phyloP scores from a whole-genome alignment of 768 basidiomycete genomes.

The Cytidiella melzeri region DNA sequence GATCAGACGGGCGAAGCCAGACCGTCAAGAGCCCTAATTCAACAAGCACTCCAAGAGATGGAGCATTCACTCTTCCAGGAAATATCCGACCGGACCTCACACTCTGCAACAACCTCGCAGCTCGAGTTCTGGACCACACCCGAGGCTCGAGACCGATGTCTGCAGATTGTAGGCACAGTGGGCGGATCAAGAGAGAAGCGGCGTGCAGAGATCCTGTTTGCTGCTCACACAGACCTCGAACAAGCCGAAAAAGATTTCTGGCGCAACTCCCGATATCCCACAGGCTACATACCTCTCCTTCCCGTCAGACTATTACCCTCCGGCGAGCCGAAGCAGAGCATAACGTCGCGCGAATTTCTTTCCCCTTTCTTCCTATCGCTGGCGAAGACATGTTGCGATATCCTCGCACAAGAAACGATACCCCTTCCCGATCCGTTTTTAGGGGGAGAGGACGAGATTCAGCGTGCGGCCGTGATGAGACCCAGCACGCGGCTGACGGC shows the following conservation, averaged over 20 bases:
- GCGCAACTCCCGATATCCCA: conserved; percentile 53
- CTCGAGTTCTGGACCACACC: conserved; percentile 76
- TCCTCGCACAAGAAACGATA: conserved; percentile 42
- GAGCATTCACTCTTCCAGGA: conserved; percentile 54
- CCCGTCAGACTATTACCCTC: conserved; percentile 49
- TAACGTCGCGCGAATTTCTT: conserved; percentile 3
- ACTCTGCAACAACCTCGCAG: background rate
- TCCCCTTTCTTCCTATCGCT: conserved; percentile 44
- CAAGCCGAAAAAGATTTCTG: conserved; percentile 48
- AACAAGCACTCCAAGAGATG: conserved; percentile 76
- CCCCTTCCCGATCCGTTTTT: conserved; percentile 8
- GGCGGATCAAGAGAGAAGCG: conserved; percentile 64
- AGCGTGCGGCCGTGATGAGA: conserved; percentile 46
- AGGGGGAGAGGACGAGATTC: conserved; percentile 31
- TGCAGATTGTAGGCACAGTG: conserved; percentile 76
- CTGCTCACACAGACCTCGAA: conserved; percentile 3
- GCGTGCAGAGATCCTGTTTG: conserved; percentile 59
- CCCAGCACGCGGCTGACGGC: conserved; percentile 58
- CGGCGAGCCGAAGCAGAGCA: conserved; percentile 15
- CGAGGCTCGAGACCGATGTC: conserved; percentile 68
- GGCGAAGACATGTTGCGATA: conserved; percentile 43
- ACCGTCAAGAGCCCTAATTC: conserved; percentile 63
- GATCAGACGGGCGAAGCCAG: conserved; percentile 29
- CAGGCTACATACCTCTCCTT: conserved; percentile 47
- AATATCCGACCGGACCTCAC: conserved; percentile 41